Percentiles rank a stretch among this genome's conserved stretches.
Conservation (phyloP, 352 stramenopile species). For the Stephanocyclus meneghinianus region DNA sequence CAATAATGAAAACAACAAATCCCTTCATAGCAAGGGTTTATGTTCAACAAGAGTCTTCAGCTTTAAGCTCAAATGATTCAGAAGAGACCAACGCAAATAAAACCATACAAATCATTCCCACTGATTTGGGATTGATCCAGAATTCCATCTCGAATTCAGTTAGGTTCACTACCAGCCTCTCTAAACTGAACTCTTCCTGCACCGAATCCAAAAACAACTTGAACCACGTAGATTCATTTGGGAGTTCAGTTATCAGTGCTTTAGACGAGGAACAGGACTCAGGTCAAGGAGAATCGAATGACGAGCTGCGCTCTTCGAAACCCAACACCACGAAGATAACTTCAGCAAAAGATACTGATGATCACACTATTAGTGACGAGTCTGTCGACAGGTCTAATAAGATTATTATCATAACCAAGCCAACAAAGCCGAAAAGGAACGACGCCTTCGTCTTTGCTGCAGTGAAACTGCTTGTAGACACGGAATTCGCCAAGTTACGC, state of each 20-base stretch:
- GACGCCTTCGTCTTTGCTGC: slow-evolving; percentile 4
- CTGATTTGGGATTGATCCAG: not conserved
- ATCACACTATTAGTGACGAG: not conserved
- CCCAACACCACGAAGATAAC: too few species aligned
- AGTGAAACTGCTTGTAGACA: slow-evolving; percentile 6
- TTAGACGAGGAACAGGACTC: not conserved
- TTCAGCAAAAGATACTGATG: too few species aligned
- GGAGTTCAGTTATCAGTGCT: not conserved
- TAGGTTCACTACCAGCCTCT: not conserved
- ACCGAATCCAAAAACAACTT: not conserved
- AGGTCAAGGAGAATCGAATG: not conserved
- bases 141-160: slow-evolving; percentile 5
- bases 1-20: not conserved
- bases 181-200: not conserved
- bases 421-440: not conserved
- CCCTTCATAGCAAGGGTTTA: not conserved
- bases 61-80: not conserved
- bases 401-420: slow-evolving; percentile 3
- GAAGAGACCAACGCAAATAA: not conserved
- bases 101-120: slow-evolving; percentile 7
- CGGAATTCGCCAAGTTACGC: slow-evolving; percentile 1
- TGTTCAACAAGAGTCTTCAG: not conserved
- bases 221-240: not conserved
- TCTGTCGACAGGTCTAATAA: not conserved
- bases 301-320: not conserved